Conservation (phyloP, 2,329 filamentous ascomycete genomes). For the Ceratocystis harringtonii region DNA sequence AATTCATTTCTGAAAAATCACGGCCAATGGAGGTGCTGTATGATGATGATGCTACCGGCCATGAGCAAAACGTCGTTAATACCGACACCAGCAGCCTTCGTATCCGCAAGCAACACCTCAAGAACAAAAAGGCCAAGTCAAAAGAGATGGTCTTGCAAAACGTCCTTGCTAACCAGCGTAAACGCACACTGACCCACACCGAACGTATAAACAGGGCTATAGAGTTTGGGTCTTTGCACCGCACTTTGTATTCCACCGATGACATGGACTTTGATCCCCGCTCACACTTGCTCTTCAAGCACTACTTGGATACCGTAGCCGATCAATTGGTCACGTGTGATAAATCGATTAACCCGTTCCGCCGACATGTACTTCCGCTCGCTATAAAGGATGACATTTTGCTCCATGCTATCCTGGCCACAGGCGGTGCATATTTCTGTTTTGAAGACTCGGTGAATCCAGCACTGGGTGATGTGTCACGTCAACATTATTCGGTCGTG, state of each 20-base stretch:
- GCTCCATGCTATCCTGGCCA: conserved; percentile 14
- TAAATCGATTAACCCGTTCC: conserved; percentile 9
- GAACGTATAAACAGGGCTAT: not conserved
- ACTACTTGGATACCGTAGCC: conserved; percentile 14
- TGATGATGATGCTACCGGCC: not conserved
- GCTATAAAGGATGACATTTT: conserved; percentile 13
- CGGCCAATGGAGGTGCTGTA: not conserved
- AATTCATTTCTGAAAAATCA: not conserved
- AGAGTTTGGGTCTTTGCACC: not conserved
- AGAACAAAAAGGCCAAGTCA: conserved; percentile 1
- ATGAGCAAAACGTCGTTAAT: not conserved
- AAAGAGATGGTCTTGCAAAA: conserved; percentile 1
- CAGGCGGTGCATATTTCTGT: conserved; percentile 15
- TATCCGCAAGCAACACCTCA: not conserved
- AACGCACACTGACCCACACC: not conserved
- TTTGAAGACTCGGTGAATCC: conserved; percentile 9
- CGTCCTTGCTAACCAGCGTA: not conserved
- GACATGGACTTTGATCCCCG: conserved; percentile 7
- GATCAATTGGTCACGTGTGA: conserved; percentile 11
- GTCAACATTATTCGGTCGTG: conserved; percentile 11
- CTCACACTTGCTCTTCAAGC: conserved; percentile 16
- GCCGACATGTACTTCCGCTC: conserved; percentile 8
- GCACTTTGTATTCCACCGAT: not conserved
- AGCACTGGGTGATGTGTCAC: conserved; percentile 8
- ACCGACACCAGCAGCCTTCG: not conserved